A percentile compares a stretch with the other conserved stretches of the same genome.
These are phyloP conservation scores for Colletotrichum brevisporum DNA, from an alignment of 2,329 filamentous ascomycete genomes.

Conservation along the genomic window DNA sequence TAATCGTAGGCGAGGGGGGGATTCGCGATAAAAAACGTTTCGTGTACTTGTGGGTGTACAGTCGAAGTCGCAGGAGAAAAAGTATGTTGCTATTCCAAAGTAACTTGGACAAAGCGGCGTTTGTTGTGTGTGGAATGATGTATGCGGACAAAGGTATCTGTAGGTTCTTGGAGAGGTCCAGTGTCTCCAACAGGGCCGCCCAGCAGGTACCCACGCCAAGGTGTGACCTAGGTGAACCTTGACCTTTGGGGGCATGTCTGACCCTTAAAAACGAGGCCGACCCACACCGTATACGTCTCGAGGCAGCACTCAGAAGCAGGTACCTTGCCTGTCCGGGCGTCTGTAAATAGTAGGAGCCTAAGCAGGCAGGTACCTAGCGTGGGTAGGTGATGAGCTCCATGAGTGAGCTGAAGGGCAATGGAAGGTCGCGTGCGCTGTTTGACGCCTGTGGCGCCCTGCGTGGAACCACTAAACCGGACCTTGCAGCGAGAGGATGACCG, in stretches of 20 bases:
- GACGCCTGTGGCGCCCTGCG: constrained; percentile 27
- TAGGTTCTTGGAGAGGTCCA: constrained; percentile 5
- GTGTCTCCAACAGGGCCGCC: too few species aligned
- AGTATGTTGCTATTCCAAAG: too few species aligned
- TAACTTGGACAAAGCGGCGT: background rate
- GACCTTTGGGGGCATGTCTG: background rate
- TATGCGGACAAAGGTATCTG: constrained; percentile 19
- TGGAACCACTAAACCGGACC: constrained; percentile 27
- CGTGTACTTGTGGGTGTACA: too few species aligned
- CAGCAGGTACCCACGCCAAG: constrained; percentile 1
- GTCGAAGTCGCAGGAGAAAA: too few species aligned
- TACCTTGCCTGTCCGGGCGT: background rate
- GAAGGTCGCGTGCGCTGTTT: constrained; percentile 20
- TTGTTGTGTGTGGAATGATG: constrained; percentile 17
- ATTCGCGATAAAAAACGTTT: background rate
- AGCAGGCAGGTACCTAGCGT: background rate
- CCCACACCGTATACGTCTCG: background rate
- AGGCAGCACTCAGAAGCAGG: constrained; percentile 10
- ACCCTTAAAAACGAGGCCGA: background rate
- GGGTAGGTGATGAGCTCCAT: too few species aligned
- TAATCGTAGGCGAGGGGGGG: background rate
- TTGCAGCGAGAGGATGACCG: constrained; percentile 24
- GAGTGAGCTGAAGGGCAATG: background rate
- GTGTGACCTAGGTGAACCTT: background rate
- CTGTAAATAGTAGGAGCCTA: constrained; percentile 4